phyloP scores from a whole-genome alignment of 2,329 filamentous ascomycete species.

The Fusarium veterinarium region DNA sequence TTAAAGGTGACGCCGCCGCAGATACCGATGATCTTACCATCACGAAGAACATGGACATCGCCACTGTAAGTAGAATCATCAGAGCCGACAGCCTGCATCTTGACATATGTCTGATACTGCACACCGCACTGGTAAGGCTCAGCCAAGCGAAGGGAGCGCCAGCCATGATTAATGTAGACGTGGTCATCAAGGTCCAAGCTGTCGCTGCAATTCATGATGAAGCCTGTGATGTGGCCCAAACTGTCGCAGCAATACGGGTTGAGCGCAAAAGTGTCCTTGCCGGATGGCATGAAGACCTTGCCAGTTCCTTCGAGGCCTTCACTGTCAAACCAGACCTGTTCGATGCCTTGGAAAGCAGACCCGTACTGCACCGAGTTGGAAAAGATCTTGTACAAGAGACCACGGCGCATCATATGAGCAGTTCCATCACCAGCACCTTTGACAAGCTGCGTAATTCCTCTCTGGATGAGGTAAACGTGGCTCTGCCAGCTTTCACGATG shows the following conservation, averaged over 20 bases:
- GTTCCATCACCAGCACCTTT: background rate
- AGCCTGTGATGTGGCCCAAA: slow-evolving; percentile 68
- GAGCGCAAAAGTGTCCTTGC: slow-evolving; percentile 60
- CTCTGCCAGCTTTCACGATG: background rate
- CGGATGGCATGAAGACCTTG: slow-evolving; percentile 63
- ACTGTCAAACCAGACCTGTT: slow-evolving; percentile 64
- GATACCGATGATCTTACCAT: background rate
- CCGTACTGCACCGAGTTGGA: slow-evolving; percentile 66
- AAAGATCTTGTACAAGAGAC: slow-evolving; percentile 73
- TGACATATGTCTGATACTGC: slow-evolving; percentile 67
- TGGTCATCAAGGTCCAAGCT: slow-evolving; percentile 60
- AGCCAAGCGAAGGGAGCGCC: slow-evolving; percentile 63
- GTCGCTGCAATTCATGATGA: slow-evolving; percentile 70
- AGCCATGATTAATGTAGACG: slow-evolving; percentile 70
- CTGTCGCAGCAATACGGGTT: slow-evolving; percentile 70
- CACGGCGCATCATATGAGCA: slow-evolving; percentile 25
- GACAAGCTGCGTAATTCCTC: background rate
- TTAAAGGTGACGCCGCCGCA: background rate
- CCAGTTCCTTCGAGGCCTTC: slow-evolving; percentile 47
- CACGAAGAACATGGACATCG: background rate
- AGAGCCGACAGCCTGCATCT: slow-evolving; percentile 64
- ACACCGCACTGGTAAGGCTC: slow-evolving; percentile 47
- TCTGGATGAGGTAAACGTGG: background rate
- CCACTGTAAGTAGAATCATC: background rate
- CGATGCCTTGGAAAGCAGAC: slow-evolving; percentile 65